Base-by-base conservation (phyloP, 2,329 filamentous ascomycete genomes). In the Aspergillus jensenii region DNA sequence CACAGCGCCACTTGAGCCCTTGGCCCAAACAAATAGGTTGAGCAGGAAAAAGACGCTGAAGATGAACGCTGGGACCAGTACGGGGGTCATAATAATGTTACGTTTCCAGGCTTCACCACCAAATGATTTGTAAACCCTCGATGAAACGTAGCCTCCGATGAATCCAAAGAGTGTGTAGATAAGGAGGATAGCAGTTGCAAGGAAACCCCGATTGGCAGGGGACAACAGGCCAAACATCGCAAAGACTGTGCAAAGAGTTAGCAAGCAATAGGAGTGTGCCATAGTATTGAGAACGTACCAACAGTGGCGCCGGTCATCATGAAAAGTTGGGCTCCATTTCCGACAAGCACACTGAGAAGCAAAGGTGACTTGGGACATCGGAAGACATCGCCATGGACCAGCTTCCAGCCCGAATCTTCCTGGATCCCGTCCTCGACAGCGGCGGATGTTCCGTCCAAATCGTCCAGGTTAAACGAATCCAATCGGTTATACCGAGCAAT, bases 381-480 rank as follows among this genome's bases (percentile, higher is more conserved):
- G 83, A 99, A 99, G 33, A 98, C 93, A 74, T 99, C 95, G 54
- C 95, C 95, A 68, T 99, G 95, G 1, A 99, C 93, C 48, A 99
- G 80, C 78, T 99, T 99, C 95, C 95, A 99, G 60, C 95, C 95
- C 9, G 93, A 97, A 74, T 99, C 95, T 71, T 99, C 95, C 74
- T 96, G 93, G 1, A 98, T 90, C 35, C 93, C 93, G 68, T 98
- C 93, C 65, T 97, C 93, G 6, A 92, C 81, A 9, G 79, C 78
- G 9, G 83, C 87, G 40, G 87, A 89, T 3, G 88, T 90, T 41
- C 90, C 90, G 41, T 89, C 89, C 37, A 98, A 82, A 71, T 98
- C 93, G 60, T 97, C 93, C 35, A 98, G 82, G 65, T 89, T 91
- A 76, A 96, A 90, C 71, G 91, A 87, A 69, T 99, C 93, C 40